phyloP scores from a whole-genome alignment of 164 flowering plant genomes.

The Nymphaea thermarum region DNA sequence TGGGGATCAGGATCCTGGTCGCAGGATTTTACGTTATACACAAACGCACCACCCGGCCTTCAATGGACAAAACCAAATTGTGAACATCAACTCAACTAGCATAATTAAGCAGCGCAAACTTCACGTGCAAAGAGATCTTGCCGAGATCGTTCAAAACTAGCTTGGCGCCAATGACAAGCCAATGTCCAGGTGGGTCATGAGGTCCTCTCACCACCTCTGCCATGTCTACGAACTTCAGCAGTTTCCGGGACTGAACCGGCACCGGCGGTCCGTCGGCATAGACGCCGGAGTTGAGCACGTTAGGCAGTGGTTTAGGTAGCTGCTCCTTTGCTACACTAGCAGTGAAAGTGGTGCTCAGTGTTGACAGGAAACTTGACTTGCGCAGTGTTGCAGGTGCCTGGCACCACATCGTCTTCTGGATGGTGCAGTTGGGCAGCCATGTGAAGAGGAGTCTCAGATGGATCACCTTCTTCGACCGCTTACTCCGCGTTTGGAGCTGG shows the following conservation, averaged over 20 bases:
- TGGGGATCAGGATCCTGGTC: not conserved
- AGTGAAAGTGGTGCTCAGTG: conserved; percentile 53
- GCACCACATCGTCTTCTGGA: conserved; percentile 64
- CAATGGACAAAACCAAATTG: not conserved
- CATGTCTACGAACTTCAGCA: conserved; percentile 51
- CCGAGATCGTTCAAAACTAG: conserved; percentile 45
- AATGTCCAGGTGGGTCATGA: conserved; percentile 69
- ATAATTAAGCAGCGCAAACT: conserved; percentile 65
- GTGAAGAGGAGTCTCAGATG: conserved; percentile 71
- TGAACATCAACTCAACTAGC: not conserved
- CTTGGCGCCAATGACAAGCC: conserved; percentile 73
- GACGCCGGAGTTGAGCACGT: conserved; percentile 59
- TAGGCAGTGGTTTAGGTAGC: conserved; percentile 31
- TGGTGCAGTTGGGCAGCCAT: conserved; percentile 47
- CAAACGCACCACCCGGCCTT: not conserved
- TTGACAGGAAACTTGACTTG: conserved; percentile 49
- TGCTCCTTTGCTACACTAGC: conserved; percentile 19
- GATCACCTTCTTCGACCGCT: conserved; percentile 62
- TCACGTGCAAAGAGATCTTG: conserved; percentile 63
- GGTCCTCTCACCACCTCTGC: conserved; percentile 66
- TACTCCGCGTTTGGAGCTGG: conserved; percentile 59
- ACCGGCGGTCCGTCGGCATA: conserved; percentile 73
- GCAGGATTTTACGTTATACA: not conserved
- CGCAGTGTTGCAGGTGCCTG: conserved; percentile 37
- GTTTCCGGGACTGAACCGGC: conserved; percentile 35